Evolutionary conservation across 2,329 filamentous ascomycete genomes (phyloP).

Genomic region (Tolypocladium guangdongense): DNA sequence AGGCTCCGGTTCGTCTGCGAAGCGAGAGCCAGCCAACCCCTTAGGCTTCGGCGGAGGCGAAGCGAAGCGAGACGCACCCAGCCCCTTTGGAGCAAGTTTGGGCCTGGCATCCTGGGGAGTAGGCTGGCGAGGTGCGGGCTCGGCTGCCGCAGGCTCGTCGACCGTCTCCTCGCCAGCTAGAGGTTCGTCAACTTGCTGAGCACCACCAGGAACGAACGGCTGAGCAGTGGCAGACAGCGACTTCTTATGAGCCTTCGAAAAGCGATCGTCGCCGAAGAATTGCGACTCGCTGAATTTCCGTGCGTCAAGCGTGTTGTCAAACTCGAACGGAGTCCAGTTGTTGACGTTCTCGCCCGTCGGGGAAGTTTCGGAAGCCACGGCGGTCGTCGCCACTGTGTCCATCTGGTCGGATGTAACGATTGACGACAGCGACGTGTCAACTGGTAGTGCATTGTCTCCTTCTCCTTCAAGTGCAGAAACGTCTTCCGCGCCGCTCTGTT

Average conservation of each 20-base stretch:
- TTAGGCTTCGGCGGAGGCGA: constrained; percentile 30
- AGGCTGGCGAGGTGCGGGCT: constrained; percentile 10
- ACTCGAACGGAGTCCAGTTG: constrained; percentile 45
- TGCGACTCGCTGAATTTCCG: constrained; percentile 41
- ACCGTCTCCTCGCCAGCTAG: constrained; percentile 10
- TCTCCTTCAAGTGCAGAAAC: constrained; percentile 28
- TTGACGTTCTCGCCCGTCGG: constrained; percentile 37
- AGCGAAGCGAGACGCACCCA: constrained; percentile 38
- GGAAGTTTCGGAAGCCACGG: constrained; percentile 41
- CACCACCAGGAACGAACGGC: constrained; percentile 47
- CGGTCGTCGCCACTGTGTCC: constrained; percentile 41
- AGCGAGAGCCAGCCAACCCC: constrained; percentile 33
- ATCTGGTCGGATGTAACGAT: constrained; percentile 40
- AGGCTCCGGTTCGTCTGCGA: constrained; percentile 28
- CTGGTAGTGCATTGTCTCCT: constrained; percentile 29
- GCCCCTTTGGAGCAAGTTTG: constrained; percentile 22
- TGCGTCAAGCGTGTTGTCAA: constrained; percentile 37
- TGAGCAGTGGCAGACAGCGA: constrained; percentile 57
- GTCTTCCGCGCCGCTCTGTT: constrained; percentile 14
- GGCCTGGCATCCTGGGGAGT: constrained; percentile 11
- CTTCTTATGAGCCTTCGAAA: constrained; percentile 31
- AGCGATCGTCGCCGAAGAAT: constrained; percentile 33
- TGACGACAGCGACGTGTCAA: constrained; percentile 44
- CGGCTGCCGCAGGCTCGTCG: constrained; percentile 9
- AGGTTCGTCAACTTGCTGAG: constrained; percentile 13